Evolutionary conservation across 2,329 filamentous ascomycete genomes (phyloP).

Genomic region (Penicillium thymicola): DNA sequence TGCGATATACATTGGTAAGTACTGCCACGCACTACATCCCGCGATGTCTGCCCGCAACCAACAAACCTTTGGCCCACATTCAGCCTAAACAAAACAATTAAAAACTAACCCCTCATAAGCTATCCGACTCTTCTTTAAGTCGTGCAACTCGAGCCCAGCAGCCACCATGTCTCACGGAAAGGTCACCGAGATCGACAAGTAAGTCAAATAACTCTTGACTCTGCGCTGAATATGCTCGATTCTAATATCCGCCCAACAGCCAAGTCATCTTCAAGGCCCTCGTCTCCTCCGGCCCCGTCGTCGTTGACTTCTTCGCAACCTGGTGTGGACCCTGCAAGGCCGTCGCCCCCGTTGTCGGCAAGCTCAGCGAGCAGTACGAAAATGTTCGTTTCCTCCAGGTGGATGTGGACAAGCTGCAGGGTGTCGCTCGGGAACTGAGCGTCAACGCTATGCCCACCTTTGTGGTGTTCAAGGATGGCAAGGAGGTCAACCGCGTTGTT

Average conservation of each 20-base stretch:
- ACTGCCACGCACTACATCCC: not conserved
- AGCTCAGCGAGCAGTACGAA: conserved; percentile 50
- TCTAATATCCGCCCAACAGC: conserved; percentile 44
- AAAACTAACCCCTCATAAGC: conserved; percentile 10
- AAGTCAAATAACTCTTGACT: conserved; percentile 5
- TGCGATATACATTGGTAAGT: conserved; percentile 20
- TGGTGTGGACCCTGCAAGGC: conserved; percentile 59
- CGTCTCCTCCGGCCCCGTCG: conserved; percentile 50
- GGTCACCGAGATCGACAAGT: conserved; percentile 39
- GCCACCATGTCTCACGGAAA: conserved; percentile 35
- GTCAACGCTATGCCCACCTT: conserved; percentile 50
- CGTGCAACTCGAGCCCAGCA: conserved; percentile 7
- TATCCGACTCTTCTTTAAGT: conserved; percentile 15
- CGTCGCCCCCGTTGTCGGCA: conserved; percentile 51
- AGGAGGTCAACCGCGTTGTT: conserved; percentile 22
- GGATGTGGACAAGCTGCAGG: conserved; percentile 52
- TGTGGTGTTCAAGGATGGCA: conserved; percentile 40
- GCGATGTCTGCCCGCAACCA: not conserved
- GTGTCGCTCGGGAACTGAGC: conserved; percentile 49
- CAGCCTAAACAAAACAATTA: not conserved
- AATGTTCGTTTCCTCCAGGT: conserved; percentile 54
- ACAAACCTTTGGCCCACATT: not conserved
- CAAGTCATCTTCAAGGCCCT: conserved; percentile 57
- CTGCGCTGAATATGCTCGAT: not conserved
- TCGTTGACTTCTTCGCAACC: conserved; percentile 54